Evolutionary conservation across 768 basidiomycete genomes (phyloP).

Genomic region (Trametes maxima): DNA sequence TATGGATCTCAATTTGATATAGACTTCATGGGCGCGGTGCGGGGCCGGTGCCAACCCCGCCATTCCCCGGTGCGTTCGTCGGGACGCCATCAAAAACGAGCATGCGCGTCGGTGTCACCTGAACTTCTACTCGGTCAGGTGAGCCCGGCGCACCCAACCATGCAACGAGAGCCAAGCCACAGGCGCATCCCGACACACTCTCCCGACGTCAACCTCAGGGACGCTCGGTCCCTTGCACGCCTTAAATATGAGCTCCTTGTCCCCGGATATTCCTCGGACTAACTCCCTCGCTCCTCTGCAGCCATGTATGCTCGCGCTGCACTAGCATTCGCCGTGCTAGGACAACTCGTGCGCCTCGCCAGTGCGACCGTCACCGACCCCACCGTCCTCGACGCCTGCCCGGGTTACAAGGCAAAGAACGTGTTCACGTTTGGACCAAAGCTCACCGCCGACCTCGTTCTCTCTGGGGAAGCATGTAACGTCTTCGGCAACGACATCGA

Average conservation of each 20-base stretch:
- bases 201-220: slow-evolving; percentile 9
- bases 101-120: slow-evolving; percentile 7
- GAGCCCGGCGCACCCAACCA: not conserved
- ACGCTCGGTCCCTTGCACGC: not conserved
- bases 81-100: slow-evolving; percentile 8
- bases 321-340: slow-evolving; percentile 12
- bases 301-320: slow-evolving; percentile 16
- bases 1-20: too few species aligned
- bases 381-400: slow-evolving; percentile 52
- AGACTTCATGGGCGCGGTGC: too few species aligned
- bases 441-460: slow-evolving; percentile 54
- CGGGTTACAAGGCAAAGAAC: slow-evolving; percentile 58
- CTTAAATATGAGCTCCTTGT: not conserved
- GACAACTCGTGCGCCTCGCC: slow-evolving; percentile 12
- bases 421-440: slow-evolving; percentile 41
- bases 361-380: slow-evolving; percentile 32
- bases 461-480: slow-evolving; percentile 54
- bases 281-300: not conserved
- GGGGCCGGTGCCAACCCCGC: too few species aligned
- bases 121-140: slow-evolving; percentile 14
- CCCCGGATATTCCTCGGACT: not conserved
- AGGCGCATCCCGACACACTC: slow-evolving; percentile 1
- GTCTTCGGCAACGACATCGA: slow-evolving; percentile 60
- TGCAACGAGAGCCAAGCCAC: too few species aligned
- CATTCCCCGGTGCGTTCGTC: not conserved